phyloP scores from a whole-genome alignment of 2,329 filamentous ascomycete species.

The Diaporthe nobilis region DNA sequence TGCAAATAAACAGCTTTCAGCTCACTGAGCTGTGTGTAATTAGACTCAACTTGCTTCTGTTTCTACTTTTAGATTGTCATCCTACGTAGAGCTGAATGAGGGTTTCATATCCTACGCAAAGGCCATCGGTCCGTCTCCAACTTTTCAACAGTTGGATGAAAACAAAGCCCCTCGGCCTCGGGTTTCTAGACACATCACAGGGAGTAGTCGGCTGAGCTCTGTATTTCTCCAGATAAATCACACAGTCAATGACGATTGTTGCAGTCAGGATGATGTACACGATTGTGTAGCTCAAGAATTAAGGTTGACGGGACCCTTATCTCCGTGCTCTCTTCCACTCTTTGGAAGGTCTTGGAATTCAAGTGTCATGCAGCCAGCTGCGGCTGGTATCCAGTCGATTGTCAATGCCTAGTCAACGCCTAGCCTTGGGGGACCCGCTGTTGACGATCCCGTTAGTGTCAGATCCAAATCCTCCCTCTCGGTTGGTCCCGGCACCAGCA shows the following conservation, averaged over 20 bases:
- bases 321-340: background rate
- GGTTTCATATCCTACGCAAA: background rate
- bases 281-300: background rate
- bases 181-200: background rate
- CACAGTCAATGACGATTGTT: conserved; percentile 17
- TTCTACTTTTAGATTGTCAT: background rate
- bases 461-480: background rate
- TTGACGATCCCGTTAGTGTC: background rate
- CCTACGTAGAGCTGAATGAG: background rate
- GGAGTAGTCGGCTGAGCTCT: background rate
- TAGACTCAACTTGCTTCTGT: background rate
- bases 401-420: conserved; percentile 14
- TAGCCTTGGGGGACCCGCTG: conserved; percentile 11
- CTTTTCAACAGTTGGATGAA: no score
- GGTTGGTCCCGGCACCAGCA: conserved; percentile 18
- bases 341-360: background rate
- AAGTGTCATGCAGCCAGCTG: conserved; percentile 7
- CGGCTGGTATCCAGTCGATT: conserved; percentile 2
- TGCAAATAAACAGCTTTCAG: background rate
- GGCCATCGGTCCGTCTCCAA: background rate
- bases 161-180: background rate
- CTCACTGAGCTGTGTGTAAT: background rate
- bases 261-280: background rate
- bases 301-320: background rate
- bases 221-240: background rate